phyloP scores from a whole-genome alignment of 2,329 filamentous ascomycete genomes.

The Emmonsiellopsis sp. region DNA sequence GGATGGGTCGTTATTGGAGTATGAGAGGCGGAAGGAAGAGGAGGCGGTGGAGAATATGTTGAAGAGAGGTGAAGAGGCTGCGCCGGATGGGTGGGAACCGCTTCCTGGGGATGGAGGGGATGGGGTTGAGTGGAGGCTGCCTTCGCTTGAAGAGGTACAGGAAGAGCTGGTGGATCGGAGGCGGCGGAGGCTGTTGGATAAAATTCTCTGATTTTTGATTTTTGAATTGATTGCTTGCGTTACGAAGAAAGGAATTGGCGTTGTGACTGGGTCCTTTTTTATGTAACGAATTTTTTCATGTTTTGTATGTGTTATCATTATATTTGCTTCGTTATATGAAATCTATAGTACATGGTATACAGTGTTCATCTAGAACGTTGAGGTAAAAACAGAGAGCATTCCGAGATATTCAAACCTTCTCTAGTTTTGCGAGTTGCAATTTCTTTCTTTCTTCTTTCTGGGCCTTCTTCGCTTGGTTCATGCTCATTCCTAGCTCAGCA shows the following conservation, averaged over 20 bases:
- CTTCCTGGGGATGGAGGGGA: conserved; percentile 82
- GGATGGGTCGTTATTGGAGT: conserved; percentile 67
- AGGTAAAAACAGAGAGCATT: neutral
- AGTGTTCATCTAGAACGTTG: neutral
- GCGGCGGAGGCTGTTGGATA: conserved; percentile 73
- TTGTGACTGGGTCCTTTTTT: neutral
- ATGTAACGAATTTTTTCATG: neutral
- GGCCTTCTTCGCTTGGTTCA: conserved; percentile 34
- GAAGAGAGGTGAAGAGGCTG: conserved; percentile 45
- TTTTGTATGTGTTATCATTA: neutral
- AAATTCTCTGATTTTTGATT: conserved; percentile 44
- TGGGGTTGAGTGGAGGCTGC: conserved; percentile 71
- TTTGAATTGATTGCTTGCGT: conserved; percentile 9
- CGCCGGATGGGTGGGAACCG: conserved; percentile 65
- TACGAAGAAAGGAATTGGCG: neutral
- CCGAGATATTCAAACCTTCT: neutral
- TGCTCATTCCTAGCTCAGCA: conserved; percentile 27
- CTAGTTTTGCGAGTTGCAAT: neutral
- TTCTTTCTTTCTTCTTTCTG: conserved; percentile 24
- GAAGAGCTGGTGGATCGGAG: conserved; percentile 82
- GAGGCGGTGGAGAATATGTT: conserved; percentile 66
- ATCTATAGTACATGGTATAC: conserved; percentile 1
- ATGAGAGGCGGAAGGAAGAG: conserved; percentile 74
- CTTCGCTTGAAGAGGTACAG: conserved; percentile 86
- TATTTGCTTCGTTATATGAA: conserved; percentile 1